Conservation (phyloP, 1,139 yeast genomes). For the Oligophagozyma castellii region DNA sequence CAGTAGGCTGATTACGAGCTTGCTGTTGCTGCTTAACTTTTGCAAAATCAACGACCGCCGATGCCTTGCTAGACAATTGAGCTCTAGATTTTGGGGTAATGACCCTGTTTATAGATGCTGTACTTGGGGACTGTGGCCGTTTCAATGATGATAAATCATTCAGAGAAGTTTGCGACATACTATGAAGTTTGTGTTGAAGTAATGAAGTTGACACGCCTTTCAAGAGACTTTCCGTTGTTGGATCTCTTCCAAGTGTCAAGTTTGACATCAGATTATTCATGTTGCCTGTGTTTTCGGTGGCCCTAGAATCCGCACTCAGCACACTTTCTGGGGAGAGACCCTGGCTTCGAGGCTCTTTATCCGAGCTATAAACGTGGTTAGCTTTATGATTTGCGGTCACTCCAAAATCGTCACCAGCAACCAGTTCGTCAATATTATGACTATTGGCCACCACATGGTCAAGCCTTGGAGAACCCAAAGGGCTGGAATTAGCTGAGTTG, state of each 20-base stretch:
- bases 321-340: too few species aligned
- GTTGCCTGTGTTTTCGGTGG: too few species aligned
- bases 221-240: background rate
- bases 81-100: slow-evolving; percentile 22
- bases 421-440: too few species aligned
- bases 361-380: too few species aligned
- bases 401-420: too few species aligned
- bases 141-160: background rate
- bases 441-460: too few species aligned
- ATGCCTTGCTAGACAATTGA: slow-evolving; percentile 17
- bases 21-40: slow-evolving; percentile 17
- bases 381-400: too few species aligned
- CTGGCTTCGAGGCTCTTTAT: too few species aligned
- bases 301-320: too few species aligned
- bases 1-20: background rate
- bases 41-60: slow-evolving; percentile 20
- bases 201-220: background rate
- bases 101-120: slow-evolving; percentile 5
- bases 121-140: slow-evolving; percentile 1
- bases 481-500: too few species aligned
- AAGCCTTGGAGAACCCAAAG: too few species aligned
- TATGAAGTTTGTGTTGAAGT: background rate
- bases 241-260: background rate
- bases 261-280: too few species aligned
- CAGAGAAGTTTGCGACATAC: background rate